These are phyloP conservation scores for Lactarius quietus DNA, from an alignment of 768 basidiomycete genomes.

Conservation along the genomic window DNA sequence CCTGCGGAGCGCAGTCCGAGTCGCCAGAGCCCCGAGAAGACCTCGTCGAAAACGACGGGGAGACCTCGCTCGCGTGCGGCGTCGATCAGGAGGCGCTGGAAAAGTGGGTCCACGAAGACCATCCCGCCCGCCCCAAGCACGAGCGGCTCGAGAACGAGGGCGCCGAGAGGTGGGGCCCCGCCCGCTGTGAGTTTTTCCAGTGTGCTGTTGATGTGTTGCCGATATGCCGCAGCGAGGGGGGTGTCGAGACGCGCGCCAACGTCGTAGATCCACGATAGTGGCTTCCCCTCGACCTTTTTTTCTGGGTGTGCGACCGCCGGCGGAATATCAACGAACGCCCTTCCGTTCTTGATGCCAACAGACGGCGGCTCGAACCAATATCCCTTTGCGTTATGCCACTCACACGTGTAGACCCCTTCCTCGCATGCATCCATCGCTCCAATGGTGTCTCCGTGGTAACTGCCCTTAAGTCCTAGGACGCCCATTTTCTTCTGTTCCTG, in stretches of 20 bases:
- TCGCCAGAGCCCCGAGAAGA: constrained; percentile 90
- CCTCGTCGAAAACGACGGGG: constrained; percentile 94
- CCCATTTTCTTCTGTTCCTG: constrained; percentile 53
- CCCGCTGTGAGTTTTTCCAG: constrained; percentile 45
- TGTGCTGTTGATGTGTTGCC: constrained; percentile 49
- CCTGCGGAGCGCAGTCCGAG: constrained; percentile 66
- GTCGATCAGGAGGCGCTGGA: constrained; percentile 86
- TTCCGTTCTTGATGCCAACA: constrained; percentile 62
- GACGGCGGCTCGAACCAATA: constrained; percentile 92
- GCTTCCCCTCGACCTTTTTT: constrained; percentile 36
- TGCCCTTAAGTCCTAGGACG: constrained; percentile 83
- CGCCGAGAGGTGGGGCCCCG: constrained; percentile 50
- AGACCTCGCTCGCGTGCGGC: constrained; percentile 72
- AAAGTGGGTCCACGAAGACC: constrained; percentile 96
- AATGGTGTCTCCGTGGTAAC: constrained; percentile 97
- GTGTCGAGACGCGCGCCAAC: constrained; percentile 57
- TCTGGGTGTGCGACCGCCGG: constrained; percentile 34
- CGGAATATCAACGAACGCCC: constrained; percentile 52
- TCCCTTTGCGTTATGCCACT: constrained; percentile 93
- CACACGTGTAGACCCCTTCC: constrained; percentile 89
- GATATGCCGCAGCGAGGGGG: constrained; percentile 62
- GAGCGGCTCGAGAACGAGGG: constrained; percentile 86
- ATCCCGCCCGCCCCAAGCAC: constrained; percentile 96
- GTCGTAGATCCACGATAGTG: constrained; percentile 65
- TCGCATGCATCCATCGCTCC: constrained; percentile 95